Evolutionary conservation across 768 basidiomycete species (phyloP).

Genomic region (Calocera cornea): DNA sequence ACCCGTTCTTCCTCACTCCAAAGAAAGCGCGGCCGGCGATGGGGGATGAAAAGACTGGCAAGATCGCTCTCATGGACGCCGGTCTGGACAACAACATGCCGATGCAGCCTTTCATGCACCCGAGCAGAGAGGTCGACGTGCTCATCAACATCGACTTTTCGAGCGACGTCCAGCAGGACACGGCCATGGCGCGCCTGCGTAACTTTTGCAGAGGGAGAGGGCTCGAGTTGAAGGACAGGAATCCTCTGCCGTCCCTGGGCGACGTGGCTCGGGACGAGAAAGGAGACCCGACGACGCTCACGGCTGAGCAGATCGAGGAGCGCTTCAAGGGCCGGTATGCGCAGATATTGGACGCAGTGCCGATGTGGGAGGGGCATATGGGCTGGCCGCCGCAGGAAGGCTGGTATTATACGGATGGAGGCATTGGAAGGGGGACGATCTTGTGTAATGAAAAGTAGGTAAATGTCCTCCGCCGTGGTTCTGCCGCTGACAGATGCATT

Average conservation of each 20-base stretch:
- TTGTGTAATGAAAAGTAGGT: neutral
- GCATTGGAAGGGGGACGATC: neutral
- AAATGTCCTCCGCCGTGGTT: neutral
- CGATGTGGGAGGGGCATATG: neutral
- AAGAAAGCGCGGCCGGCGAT: neutral
- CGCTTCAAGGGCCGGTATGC: neutral
- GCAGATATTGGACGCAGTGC: neutral
- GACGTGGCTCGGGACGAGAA: neutral
- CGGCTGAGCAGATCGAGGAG: neutral
- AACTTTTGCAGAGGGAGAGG: neutral
- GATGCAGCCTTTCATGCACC: neutral
- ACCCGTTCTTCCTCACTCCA: neutral
- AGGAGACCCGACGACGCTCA: neutral
- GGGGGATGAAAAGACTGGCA: neutral
- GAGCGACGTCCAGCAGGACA: slow-evolving; percentile 2
- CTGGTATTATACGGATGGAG: neutral
- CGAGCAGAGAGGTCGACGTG: neutral
- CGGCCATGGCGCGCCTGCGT: neutral
- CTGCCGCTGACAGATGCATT: neutral
- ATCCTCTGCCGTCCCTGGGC: neutral
- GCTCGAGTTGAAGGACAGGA: neutral
- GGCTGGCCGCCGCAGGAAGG: neutral
- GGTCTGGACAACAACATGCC: slow-evolving; percentile 4
- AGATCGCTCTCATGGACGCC: neutral
- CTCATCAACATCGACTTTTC: neutral